phyloP scores from a whole-genome alignment of 805 yeast species.

The Ascoidea asiatica region DNA sequence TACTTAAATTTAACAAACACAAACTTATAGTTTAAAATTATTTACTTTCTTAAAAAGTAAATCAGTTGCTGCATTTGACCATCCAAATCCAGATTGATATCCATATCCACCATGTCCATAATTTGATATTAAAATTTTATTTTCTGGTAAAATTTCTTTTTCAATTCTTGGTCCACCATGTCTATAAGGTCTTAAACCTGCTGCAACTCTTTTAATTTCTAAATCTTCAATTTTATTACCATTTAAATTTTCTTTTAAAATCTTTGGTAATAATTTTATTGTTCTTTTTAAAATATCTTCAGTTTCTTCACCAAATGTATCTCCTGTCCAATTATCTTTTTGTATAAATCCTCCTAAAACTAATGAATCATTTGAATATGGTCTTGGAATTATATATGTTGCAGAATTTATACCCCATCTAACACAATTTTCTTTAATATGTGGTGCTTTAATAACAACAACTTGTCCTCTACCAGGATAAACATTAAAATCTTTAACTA shows the following conservation, averaged over 20 bases:
- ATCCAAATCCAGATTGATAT: constrained; percentile 50
- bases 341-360: constrained; percentile 69
- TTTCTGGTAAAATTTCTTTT: constrained; percentile 28
- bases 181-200: constrained; percentile 69
- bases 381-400: constrained; percentile 64
- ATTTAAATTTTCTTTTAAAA: constrained; percentile 18
- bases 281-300: constrained; percentile 51
- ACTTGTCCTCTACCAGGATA: constrained; percentile 78
- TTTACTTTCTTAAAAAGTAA: too few species aligned
- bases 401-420: constrained; percentile 50
- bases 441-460: constrained; percentile 59
- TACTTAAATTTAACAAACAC: too few species aligned
- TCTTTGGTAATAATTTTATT: constrained; percentile 33
- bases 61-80: background rate
- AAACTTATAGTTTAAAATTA: too few species aligned
- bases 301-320: constrained; percentile 42
- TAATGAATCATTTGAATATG: constrained; percentile 49
- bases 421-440: constrained; percentile 41
- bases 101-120: constrained; percentile 63
- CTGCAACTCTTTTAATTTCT: constrained; percentile 49
- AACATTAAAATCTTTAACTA: constrained; percentile 44
- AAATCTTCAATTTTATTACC: constrained; percentile 17
- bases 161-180: constrained; percentile 68
- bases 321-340: constrained; percentile 46
- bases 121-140: constrained; percentile 46